Percentiles rank a stretch among this genome's conserved stretches.
Conservation (phyloP, 192 early-diverging fungal genomes). For the Obelidium mucronatum region DNA sequence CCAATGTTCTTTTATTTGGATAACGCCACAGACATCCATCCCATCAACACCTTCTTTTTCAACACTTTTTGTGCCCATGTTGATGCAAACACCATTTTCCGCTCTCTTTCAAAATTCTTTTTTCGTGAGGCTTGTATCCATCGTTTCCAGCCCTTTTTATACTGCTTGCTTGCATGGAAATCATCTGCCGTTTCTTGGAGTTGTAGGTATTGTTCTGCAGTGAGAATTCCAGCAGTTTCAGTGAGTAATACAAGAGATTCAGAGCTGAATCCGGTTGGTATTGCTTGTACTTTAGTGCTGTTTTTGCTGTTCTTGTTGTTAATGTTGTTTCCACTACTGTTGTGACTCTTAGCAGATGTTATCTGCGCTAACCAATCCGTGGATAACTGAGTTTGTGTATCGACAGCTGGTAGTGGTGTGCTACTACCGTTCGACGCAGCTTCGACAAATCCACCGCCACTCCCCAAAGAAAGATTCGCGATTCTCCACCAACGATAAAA, state of each 20-base stretch:
- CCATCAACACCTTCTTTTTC: background rate
- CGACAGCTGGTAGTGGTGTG: too few relatives aligned
- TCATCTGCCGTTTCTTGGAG: background rate
- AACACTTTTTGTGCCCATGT: background rate
- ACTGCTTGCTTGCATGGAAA: background rate
- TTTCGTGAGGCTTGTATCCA: background rate
- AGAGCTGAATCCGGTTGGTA: too few relatives aligned
- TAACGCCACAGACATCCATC: background rate
- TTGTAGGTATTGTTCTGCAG: background rate
- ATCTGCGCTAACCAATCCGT: background rate
- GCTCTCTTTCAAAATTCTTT: background rate
- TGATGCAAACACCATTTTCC: background rate
- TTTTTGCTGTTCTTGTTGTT: background rate
- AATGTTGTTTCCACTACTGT: background rate
- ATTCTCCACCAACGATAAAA: slow-evolving; percentile 1
- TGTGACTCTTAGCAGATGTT: background rate
- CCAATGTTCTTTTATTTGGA: too few relatives aligned
- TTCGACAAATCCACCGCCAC: too few relatives aligned
- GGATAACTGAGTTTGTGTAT: too few relatives aligned
- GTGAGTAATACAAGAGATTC: too few relatives aligned
- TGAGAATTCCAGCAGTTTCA: too few relatives aligned
- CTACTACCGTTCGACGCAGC: too few relatives aligned
- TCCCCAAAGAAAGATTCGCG: too few relatives aligned
- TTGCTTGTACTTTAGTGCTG: too few relatives aligned
- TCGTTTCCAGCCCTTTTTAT: background rate